A percentile compares a stretch with the other conserved stretches of the same genome.
phyloP scores from a whole-genome alignment of 257 asterid genomes.

The Solanum medicagineum region DNA sequence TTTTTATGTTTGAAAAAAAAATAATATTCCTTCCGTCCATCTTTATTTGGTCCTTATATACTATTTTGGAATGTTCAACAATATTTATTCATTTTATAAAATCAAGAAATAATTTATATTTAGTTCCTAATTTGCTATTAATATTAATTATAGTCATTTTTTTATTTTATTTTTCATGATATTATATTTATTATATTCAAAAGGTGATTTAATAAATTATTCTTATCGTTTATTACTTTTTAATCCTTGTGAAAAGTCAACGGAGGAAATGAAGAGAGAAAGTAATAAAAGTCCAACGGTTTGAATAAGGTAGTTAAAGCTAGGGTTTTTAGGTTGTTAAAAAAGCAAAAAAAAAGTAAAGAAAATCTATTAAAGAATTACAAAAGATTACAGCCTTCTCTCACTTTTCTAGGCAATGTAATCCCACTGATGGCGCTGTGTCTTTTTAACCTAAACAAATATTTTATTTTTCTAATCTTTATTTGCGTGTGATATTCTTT shows the following conservation, averaged over 20 bases:
- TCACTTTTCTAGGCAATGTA: conserved; percentile 10
- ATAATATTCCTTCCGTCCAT: neutral
- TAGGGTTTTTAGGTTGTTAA: conserved; percentile 8
- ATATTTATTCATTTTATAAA: no score
- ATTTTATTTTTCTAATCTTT: neutral
- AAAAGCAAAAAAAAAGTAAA: neutral
- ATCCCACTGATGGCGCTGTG: conserved; percentile 34
- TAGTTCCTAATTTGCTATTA: no score
- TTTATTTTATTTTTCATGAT: neutral
- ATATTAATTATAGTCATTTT: no score
- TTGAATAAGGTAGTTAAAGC: conserved; percentile 17
- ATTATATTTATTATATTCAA: no score
- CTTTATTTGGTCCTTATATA: no score
- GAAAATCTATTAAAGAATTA: neutral
- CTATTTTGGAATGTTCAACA: no score
- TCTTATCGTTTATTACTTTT: no score
- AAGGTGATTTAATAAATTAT: no score
- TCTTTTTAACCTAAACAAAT: neutral
- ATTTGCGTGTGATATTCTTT: no score
- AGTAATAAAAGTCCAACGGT: conserved; percentile 1
- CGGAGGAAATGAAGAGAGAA: rapidly evolving
- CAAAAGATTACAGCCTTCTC: neutral
- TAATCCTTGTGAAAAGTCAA: rapidly evolving
- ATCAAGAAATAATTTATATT: no score
- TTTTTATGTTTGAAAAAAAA: neutral